These are phyloP conservation scores for Fragilariopsis cylindrus DNA, from an alignment of 108 stramenopile species.

Conservation along the genomic window DNA sequence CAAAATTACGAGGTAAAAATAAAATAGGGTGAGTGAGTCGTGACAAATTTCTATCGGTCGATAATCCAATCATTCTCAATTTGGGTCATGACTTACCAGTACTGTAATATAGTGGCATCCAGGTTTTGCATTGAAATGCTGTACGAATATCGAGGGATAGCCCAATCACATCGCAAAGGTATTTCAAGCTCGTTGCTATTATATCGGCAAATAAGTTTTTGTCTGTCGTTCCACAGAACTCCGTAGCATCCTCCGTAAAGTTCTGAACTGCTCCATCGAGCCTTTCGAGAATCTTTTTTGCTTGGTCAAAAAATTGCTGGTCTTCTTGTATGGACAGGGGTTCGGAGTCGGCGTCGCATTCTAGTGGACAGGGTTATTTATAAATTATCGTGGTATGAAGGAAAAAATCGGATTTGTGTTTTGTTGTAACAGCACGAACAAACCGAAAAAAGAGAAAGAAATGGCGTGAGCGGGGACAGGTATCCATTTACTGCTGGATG, in stretches of 20 bases:
- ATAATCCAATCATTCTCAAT: no score
- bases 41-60: no score
- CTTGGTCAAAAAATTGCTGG: not conserved
- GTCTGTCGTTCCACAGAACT: conserved; percentile 13
- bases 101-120: conserved; percentile 24
- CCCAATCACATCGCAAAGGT: not conserved
- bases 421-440: no score
- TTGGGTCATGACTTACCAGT: not conserved
- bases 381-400: no score
- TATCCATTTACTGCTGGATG: no score
- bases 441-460: no score
- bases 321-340: not conserved
- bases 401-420: no score
- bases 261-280: not conserved
- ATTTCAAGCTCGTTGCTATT: conserved; percentile 2
- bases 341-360: not conserved
- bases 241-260: not conserved
- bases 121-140: conserved; percentile 14
- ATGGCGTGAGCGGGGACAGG: no score
- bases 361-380: not conserved
- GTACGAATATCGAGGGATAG: not conserved
- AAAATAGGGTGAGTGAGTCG: no score
- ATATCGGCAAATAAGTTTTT: not conserved
- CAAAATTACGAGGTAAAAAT: no score
- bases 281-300: not conserved